Conservation (phyloP, 164 flowering plant species). For the Akebia trifoliata region DNA sequence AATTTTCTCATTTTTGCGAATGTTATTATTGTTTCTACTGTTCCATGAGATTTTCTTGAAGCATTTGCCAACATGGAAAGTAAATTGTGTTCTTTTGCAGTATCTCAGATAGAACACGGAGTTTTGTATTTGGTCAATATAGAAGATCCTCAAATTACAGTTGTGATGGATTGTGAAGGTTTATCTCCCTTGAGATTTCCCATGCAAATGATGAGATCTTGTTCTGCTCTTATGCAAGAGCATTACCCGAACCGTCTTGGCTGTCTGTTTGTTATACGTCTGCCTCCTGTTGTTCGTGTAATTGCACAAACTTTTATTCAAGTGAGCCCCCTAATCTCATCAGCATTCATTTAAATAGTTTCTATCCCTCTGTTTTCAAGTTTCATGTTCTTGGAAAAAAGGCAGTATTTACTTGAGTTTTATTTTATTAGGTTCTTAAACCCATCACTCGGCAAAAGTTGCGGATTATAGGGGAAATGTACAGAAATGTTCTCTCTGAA, state of each 20-base stretch:
- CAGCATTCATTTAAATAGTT: neutral
- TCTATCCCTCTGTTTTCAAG: neutral
- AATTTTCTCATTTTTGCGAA: too few relatives aligned
- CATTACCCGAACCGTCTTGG: constrained; percentile 81
- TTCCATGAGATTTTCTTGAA: constrained; percentile 1
- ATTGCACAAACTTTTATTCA: constrained; percentile 75
- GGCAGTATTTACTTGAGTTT: neutral
- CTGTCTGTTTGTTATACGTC: constrained; percentile 59
- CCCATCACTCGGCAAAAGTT: constrained; percentile 49
- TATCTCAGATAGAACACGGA: constrained; percentile 83
- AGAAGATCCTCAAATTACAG: constrained; percentile 64
- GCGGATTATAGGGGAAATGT: constrained; percentile 43
- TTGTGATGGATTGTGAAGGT: constrained; percentile 86
- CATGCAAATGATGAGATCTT: constrained; percentile 75
- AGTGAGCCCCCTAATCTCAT: constrained; percentile 34
- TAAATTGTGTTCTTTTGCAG: constrained; percentile 33
- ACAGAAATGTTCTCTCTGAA: constrained; percentile 38
- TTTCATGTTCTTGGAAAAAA: neutral
- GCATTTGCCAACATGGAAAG: neutral
- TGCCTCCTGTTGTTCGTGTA: constrained; percentile 81
- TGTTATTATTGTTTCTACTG: neutral
- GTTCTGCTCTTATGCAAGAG: constrained; percentile 71
- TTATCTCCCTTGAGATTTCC: constrained; percentile 71
- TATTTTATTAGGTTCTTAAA: constrained; percentile 46
- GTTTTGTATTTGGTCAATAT: constrained; percentile 46